Base-by-base conservation (phyloP, 176 grass and related monocot genomes). In the Eleusine coracana region DNA sequence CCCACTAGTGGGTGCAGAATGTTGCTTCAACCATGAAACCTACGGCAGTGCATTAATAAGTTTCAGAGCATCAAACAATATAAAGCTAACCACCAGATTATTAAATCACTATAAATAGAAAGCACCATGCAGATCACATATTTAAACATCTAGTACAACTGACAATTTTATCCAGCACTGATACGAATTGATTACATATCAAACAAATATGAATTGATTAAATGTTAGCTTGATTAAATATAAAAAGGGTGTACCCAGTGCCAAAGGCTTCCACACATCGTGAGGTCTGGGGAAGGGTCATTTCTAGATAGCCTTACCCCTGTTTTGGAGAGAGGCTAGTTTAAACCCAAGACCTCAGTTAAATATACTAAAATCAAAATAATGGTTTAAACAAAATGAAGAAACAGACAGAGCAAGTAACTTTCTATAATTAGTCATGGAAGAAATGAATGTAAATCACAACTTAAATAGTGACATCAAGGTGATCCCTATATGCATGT, bases 11-110 rank as follows among this genome's bases (percentile, higher is more conserved):
- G 96, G 96, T 77, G 96, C 96, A 85, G 96, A 94, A 90, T 99
- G 96, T 85, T 96, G 96, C 81, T 99, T 99, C 77, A 93, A 79
- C 96, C 96, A 99, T 80, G 93, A 96, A 66, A 92, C 58, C 96
- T 99, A 75, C 67, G 44, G 18, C 63, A 87, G 51, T 11, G 10
- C 1, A 87, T 54, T 76, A 62, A 58, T 76, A 65, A 54, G 52
- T 76, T 80, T 39, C 10, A 75, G 56, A 71, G 49, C 8, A 83
- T 25, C 52, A 44, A 80, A 14, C 46, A 80, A n/a, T 34, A 61
- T 55, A 71, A 81, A 85, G 6, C 45, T 45, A 28, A 51, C 10
- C 5, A 71, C 45, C 17, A 78, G 23, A 37, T 42, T 59, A 77
- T 52, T 27, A 82, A 65, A n/a, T 18, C 12, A 45, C 12, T 23